Conservation (phyloP, 306 rosid genomes). For the Luffa aegyptiaca region DNA sequence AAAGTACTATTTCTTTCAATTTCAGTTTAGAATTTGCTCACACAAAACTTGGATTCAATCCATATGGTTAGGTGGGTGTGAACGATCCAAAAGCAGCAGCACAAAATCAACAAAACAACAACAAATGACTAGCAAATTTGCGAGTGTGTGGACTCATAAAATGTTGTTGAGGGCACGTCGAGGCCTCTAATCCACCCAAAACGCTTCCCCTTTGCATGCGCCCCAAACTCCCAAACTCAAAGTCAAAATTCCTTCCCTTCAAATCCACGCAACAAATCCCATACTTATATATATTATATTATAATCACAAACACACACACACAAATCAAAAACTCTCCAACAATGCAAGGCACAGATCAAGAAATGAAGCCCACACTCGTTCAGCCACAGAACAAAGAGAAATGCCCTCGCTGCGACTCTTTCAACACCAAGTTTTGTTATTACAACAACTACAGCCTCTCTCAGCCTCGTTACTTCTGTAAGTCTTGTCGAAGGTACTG, state of each 20-base stretch:
- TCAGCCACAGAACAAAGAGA: neutral
- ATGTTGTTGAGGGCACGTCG: neutral
- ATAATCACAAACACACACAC: neutral
- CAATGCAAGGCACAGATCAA: neutral
- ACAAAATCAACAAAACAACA: no score
- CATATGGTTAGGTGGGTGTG: neutral
- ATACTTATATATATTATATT: neutral
- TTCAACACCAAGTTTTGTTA: neutral
- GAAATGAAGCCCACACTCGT: neutral
- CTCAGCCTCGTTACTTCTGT: neutral
- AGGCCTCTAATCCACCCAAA: neutral
- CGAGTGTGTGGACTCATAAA: neutral
- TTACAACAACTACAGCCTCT: neutral
- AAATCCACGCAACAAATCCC: neutral
- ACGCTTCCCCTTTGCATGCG: conserved; percentile 1
- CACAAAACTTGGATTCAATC: no score
- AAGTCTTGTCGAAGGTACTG: neutral
- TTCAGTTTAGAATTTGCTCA: no score
- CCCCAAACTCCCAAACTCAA: neutral
- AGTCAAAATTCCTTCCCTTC: neutral
- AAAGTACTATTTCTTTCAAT: no score
- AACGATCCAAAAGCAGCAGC: neutral
- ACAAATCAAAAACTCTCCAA: no score
- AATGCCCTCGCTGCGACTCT: conserved; percentile 1
- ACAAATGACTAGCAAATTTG: no score